phyloP scores from a whole-genome alignment of 306 rosid genomes.

The Prunus padus region DNA sequence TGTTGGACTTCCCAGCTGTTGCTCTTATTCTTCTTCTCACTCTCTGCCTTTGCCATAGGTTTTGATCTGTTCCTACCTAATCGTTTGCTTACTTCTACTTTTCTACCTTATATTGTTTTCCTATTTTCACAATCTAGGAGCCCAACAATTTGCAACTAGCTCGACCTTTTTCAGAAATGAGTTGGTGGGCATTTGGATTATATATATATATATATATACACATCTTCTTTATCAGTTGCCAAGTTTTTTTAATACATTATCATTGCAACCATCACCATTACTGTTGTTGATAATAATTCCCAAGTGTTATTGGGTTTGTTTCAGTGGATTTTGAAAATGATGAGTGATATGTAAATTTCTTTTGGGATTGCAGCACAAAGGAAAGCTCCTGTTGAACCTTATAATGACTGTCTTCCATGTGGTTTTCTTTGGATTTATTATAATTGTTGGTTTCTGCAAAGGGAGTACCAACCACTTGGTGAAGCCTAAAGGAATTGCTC shows the following conservation, averaged over 20 bases:
- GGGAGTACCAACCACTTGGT: slow-evolving; percentile 73
- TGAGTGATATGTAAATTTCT: slow-evolving; percentile 1
- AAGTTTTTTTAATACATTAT: not conserved
- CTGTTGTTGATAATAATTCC: not conserved
- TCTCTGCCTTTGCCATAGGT: slow-evolving; percentile 87
- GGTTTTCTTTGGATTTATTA: slow-evolving; percentile 82
- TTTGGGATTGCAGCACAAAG: slow-evolving; percentile 68
- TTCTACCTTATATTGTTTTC: not conserved
- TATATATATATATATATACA: no score
- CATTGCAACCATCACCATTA: no score
- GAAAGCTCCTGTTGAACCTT: slow-evolving; percentile 87
- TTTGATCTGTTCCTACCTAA: not conserved
- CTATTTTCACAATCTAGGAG: not conserved
- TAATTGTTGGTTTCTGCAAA: slow-evolving; percentile 61
- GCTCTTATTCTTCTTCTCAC: slow-evolving; percentile 85
- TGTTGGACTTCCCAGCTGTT: slow-evolving; percentile 92
- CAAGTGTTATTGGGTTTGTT: slow-evolving; percentile 20
- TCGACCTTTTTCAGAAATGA: not conserved
- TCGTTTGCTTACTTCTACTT: not conserved
- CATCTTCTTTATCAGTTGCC: not conserved
- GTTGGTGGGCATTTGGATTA: not conserved
- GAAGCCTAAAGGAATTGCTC: slow-evolving; percentile 66
- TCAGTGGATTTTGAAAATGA: slow-evolving; percentile 48
- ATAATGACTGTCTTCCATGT: slow-evolving; percentile 87
- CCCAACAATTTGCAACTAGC: not conserved